Evolutionary conservation across 2,329 filamentous ascomycete genomes (phyloP).

Genomic region (Diaporthe aspalathi): DNA sequence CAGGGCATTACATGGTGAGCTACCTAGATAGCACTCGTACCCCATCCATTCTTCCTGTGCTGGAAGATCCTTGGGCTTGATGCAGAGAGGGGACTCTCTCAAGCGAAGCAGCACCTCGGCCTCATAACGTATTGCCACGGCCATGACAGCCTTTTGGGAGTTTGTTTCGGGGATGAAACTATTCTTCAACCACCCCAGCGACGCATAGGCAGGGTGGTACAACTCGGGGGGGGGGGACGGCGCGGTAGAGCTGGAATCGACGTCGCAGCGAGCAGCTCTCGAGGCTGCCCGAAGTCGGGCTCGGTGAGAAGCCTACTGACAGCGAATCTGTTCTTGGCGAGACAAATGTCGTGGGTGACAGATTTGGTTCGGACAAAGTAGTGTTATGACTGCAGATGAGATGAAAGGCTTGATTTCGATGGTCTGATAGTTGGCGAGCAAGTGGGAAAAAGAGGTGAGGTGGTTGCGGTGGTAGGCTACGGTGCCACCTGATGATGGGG

Average conservation of each 20-base stretch:
- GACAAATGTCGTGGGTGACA: background rate
- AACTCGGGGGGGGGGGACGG: slow-evolving; percentile 1
- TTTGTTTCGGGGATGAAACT: background rate
- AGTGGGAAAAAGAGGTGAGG: slow-evolving; percentile 9
- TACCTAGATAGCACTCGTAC: slow-evolving; percentile 59
- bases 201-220: background rate
- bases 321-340: background rate
- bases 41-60: slow-evolving; percentile 97
- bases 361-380: background rate
- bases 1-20: slow-evolving; percentile 16
- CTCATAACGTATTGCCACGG: slow-evolving; percentile 75
- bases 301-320: slow-evolving; percentile 13
- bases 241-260: slow-evolving; percentile 8
- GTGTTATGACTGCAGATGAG: background rate
- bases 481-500: slow-evolving; percentile 16
- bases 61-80: slow-evolving; percentile 82
- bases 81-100: slow-evolving; percentile 83
- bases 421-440: slow-evolving; percentile 4
- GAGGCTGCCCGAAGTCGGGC: slow-evolving; percentile 31
- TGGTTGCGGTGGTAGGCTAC: background rate
- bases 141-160: slow-evolving; percentile 29
- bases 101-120: slow-evolving; percentile 80
- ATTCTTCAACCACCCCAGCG: slow-evolving; percentile 13
- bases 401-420: background rate
- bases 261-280: slow-evolving; percentile 15